Evolutionary conservation across 768 basidiomycete species (phyloP), one percentile per base, ranked within the genome.

Genomic region (Lactarius pseudohatsudake): DNA sequence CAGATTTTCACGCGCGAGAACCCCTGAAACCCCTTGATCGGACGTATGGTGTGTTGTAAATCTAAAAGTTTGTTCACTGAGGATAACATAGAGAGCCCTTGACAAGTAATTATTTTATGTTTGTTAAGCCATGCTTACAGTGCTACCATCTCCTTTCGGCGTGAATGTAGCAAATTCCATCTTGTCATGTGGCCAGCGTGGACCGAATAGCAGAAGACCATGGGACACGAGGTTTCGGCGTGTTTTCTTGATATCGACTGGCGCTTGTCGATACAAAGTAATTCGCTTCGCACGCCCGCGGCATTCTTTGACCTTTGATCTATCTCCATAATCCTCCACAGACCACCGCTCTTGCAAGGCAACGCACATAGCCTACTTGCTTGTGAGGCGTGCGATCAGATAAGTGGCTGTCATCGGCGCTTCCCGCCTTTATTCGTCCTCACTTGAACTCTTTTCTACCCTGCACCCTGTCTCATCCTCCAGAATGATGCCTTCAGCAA

Each of bases 401-500:
- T 67, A 67, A 67, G 62, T 59, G 26, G 38, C 50, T n/a, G 50
- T 67, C 61, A 59, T 55, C 57, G 61, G 66, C 57, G 62, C 53
- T 47, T 60, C 53, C 55, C 50, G 22, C 4, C 30, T 22, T 26
- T 26, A 41, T 22, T 50, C 53, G 30, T 32, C 43, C 54, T 54
- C 18, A 22, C 45, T 56, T 32, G 40, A 45, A 30, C 66, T 38
- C 28, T 59, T 61, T 60, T 57, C 59, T 62, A 65, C 61, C 59
- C 55, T 43, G 32, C 56, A 56, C 68, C 64, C 64, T 20, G 20
- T 61, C 34, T 45, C 57, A 20, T 61, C 36, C 64, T 38, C 62
- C 26, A 64, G 8, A 55, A 71, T 71, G 70, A 69, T 69, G 26
- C 62, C 68, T 30, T 69, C 68, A 64, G 41, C 62, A 28, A 28